Evolutionary conservation across 2,329 filamentous ascomycete genomes (phyloP).

Genomic region (Cladosporium sp.): DNA sequence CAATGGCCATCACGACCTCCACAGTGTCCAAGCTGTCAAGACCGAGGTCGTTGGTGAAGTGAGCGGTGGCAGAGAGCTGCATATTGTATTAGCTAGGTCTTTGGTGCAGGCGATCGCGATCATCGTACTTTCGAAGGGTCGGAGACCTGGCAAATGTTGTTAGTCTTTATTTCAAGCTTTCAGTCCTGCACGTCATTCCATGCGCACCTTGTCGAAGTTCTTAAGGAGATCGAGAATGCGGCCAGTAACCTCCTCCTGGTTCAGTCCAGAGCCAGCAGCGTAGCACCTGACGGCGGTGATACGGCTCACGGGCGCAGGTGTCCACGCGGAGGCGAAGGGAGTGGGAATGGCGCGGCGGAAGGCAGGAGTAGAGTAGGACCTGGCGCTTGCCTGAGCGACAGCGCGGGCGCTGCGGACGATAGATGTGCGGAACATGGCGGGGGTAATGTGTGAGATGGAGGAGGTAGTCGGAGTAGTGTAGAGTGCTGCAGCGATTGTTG

Average conservation of each 20-base stretch:
- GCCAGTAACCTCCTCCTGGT: conserved; percentile 80
- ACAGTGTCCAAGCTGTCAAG: conserved; percentile 97
- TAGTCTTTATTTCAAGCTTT: conserved; percentile 14
- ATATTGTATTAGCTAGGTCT: conserved; percentile 23
- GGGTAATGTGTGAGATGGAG: conserved; percentile 12
- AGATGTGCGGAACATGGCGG: conserved; percentile 84
- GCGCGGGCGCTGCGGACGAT: conserved; percentile 70
- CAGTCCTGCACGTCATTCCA: conserved; percentile 6
- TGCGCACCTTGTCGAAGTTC: conserved; percentile 90
- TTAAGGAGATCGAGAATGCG: conserved; percentile 88
- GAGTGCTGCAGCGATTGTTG: conserved; percentile 8
- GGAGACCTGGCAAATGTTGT: conserved; percentile 51
- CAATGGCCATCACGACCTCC: conserved; percentile 99
- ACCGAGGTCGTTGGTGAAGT: conserved; percentile 96
- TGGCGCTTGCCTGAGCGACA: conserved; percentile 39
- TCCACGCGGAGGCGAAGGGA: conserved; percentile 58
- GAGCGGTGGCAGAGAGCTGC: conserved; percentile 75
- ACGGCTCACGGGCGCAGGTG: conserved; percentile 58
- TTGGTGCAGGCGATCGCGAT: not conserved
- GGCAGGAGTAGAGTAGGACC: conserved; percentile 43
- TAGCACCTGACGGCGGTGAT: conserved; percentile 77
- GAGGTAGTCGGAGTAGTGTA: conserved; percentile 3
- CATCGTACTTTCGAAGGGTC: conserved; percentile 53
- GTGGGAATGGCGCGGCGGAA: conserved; percentile 53
- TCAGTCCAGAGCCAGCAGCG: conserved; percentile 73